A percentile compares a stretch with the other conserved stretches of the same genome.
These are phyloP conservation scores for Mimosa pudica DNA, from an alignment of 306 rosid genomes.

Conservation along the genomic window DNA sequence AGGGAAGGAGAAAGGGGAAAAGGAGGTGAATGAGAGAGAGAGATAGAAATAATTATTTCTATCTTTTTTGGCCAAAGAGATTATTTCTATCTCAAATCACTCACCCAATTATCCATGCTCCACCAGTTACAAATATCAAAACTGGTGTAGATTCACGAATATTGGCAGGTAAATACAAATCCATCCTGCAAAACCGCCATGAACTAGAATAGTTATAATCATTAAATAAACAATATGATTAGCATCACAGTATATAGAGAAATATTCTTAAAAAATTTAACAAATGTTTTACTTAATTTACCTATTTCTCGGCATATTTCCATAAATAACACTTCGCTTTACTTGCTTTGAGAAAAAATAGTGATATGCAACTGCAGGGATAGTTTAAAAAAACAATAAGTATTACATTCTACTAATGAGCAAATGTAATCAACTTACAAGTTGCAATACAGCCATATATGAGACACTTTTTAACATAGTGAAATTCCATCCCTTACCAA, in stretches of 20 bases:
- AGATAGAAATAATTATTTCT: slow-evolving; percentile 3
- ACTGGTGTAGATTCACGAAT: slow-evolving; percentile 68
- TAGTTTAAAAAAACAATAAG: not conserved
- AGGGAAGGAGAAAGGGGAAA: not conserved
- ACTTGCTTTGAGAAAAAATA: slow-evolving; percentile 79
- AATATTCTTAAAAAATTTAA: not conserved
- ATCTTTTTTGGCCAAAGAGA: not conserved
- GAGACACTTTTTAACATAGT: not conserved
- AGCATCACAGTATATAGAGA: not conserved
- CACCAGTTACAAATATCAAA: slow-evolving; percentile 94
- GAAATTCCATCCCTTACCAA: not conserved
- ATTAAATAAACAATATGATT: slow-evolving; percentile 30
- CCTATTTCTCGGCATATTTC: slow-evolving; percentile 95
- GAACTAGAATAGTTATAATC: slow-evolving; percentile 8
- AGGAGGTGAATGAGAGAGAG: not conserved
- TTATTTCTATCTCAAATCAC: slow-evolving; percentile 40
- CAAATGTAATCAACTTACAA: not conserved
- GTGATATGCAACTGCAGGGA: slow-evolving; percentile 66
- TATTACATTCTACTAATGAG: slow-evolving; percentile 23
- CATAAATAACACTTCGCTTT: slow-evolving; percentile 75
- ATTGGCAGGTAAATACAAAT: slow-evolving; percentile 75
- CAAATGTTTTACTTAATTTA: slow-evolving; percentile 35
- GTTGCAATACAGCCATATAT: not conserved
- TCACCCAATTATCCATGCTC: slow-evolving; percentile 99
- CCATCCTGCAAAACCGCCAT: slow-evolving; percentile 71